Evolutionary conservation across 2,329 filamentous ascomycete genomes (phyloP), one percentile per base, ranked within the genome.

Genomic region (Venturia effusa): DNA sequence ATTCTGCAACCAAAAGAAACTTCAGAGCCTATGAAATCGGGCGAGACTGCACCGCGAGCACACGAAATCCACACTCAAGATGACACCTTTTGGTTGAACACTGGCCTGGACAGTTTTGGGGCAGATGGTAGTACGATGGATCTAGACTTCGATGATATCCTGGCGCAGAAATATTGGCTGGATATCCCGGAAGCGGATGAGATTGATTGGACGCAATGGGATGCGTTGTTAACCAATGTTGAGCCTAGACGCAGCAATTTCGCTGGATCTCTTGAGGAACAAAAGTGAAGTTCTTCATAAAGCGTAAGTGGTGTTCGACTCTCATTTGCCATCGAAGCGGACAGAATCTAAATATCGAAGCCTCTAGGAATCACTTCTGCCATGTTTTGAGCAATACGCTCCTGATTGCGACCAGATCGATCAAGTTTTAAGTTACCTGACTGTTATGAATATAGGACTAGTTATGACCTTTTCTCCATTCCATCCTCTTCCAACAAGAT

Each of bases 151-250:
- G 64, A 66, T 41, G 51, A 43, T 22, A 41, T 59, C 19, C 22
- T 66, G 39, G 57, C 62, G 57, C 62, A 66, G 57, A 60, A 64
- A 34, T 63, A 59, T 43, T n/a, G 34, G 34, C n/a, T 65, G 43
- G 61, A 64, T 32, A 63, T 57, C 37, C 61, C 41, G 59, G 37
- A 48, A 63, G 48, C 55, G n/a, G 22, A 65, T n/a, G 54, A 27
- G 0, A 67, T 67, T 30, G 62, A 43, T 30, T 69, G 67, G 68
- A 66, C 66, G 34, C 66, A 69, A 59, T 69, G 68, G 68, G 68
- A 69, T 51, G 55, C 65, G 40, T 69, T 67, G 67, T 59, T 69
- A 15, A 59, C 27, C 10, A 54, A 54, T 54, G 8, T 32, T 3
- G 48, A 30, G 10, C 24, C 48, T 30, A n/a, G 48, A 7, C 4